phyloP scores from a whole-genome alignment of 2,329 filamentous ascomycete genomes.

The Diaporthe caulivora region DNA sequence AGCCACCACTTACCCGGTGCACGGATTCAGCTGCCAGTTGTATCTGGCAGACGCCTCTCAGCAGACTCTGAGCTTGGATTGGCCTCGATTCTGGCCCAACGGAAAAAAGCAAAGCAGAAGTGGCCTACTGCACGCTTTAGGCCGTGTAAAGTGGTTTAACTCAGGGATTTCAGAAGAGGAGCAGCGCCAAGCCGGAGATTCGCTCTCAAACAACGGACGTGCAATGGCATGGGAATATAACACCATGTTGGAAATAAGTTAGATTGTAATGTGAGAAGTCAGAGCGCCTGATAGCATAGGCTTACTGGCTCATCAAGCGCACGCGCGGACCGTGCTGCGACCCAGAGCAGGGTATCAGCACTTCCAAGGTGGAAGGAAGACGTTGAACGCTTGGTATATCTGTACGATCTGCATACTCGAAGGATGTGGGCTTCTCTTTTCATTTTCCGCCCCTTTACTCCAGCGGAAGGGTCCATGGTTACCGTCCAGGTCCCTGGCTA shows the following conservation, averaged over 20 bases:
- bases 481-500: not conserved
- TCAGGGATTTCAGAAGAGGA: not conserved
- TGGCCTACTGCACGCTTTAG: not conserved
- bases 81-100: not conserved
- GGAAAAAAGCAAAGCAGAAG: slow-evolving; percentile 4
- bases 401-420: slow-evolving; percentile 16
- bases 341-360: not conserved
- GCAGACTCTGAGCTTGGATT: not conserved
- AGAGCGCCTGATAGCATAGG: not conserved
- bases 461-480: not conserved
- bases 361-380: too few relatives aligned
- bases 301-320: not conserved
- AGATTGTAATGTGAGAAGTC: not conserved
- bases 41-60: slow-evolving; percentile 15
- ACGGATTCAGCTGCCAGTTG: slow-evolving; percentile 3
- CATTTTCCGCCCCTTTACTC: not conserved
- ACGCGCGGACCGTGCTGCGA: not conserved
- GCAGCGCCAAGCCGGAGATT: not conserved
- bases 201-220: not conserved
- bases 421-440: not conserved
- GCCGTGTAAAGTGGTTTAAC: not conserved
- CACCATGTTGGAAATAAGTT: not conserved
- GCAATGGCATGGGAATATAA: too few relatives aligned
- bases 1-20: slow-evolving; percentile 21
- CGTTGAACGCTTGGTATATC: not conserved